Base-by-base conservation (phyloP, 169 alveolate genomes). In the Eimeria necatrix region DNA sequence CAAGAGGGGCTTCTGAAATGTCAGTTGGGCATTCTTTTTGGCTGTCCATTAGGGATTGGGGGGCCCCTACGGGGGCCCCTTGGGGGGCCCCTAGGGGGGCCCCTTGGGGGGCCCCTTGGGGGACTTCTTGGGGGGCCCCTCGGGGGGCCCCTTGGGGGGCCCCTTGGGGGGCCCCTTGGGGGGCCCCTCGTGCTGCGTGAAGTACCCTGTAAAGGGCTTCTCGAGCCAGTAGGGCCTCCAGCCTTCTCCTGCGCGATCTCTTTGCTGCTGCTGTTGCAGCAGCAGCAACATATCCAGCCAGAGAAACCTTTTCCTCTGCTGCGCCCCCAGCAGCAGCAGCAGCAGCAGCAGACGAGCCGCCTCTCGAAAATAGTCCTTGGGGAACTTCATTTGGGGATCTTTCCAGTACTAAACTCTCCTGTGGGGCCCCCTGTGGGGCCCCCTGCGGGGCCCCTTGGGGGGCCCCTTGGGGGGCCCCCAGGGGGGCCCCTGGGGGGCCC, bases 81-180 rank as follows among this genome's bases (percentile, higher is more conserved):
- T 14, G 41, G 22, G 74, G n/a, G 74, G 74, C 53, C 83, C 83
- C 49, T 52, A 2, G 6, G 46, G 48, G 83, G 83, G 83, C 83
- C 32, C 78, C 78, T 68, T 20, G 46, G 3, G 52, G 83, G 83
- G 48, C 52, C 83, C 52, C 83, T 26, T 8, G 6, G 24, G 51
- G 83, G 83, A 22, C 18, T 2, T 52, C 22, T 0, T 56, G 68
- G 68, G 20, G 20, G 68, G 68, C 68, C 22, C 68, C 20, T 10
- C 0, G 68, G 68, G 68, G 68, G 68, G 68, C 2, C 68, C 68
- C 68, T 56, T 56, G 68, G 2, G 68, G 4, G 68, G 0, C 68
- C 68, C 68, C 68, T 32, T 12, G 20, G 2, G 2, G 68, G 68
- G 22, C 20, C 22, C 68, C 22, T 0, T 56, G 68, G 68, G 20